Percentiles rank a stretch among this genome's conserved stretches.
phyloP scores from a whole-genome alignment of 352 stramenopile species.

The Globisporangium carolinianum region DNA sequence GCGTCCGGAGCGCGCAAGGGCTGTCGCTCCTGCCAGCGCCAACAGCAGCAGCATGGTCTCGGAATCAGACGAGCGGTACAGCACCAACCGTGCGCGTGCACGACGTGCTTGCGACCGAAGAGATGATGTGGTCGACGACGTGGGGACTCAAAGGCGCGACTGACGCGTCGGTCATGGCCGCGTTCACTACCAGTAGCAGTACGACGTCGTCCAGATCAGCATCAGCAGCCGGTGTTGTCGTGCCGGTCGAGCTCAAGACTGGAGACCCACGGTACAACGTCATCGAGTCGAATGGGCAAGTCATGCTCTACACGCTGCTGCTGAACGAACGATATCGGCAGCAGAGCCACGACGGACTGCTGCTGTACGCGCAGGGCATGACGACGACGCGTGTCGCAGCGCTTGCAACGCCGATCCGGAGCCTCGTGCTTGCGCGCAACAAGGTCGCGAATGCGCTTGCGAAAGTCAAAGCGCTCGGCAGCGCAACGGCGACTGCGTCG shows the following conservation, averaged over 20 bases:
- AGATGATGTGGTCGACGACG: conserved; percentile 83
- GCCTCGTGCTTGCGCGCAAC: conserved; percentile 67
- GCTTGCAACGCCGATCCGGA: conserved; percentile 46
- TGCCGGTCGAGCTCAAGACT: conserved; percentile 86
- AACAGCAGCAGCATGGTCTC: conserved; percentile 5
- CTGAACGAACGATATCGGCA: conserved; percentile 73
- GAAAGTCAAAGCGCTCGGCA: conserved; percentile 46
- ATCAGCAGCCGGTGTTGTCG: conserved; percentile 15
- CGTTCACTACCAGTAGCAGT: conserved; percentile 14
- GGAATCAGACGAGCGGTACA: neutral
- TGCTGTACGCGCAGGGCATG: conserved; percentile 68
- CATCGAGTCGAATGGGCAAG: conserved; percentile 72
- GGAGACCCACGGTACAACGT: conserved; percentile 57
- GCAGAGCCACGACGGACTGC: conserved; percentile 44
- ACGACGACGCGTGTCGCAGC: conserved; percentile 63
- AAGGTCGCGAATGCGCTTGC: conserved; percentile 56
- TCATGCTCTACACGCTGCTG: conserved; percentile 86
- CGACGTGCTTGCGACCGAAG: conserved; percentile 63
- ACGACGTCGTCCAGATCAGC: neutral
- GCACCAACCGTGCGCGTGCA: conserved; percentile 27
- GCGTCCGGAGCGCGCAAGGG: neutral
- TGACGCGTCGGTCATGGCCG: conserved; percentile 58
- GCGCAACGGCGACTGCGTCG: conserved; percentile 26
- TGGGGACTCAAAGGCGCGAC: conserved; percentile 79
- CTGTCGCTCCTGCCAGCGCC: conserved; percentile 30